Evolutionary conservation across 202 grass and related monocot species (phyloP).

Genomic region (Dendrocalamus latiflorus): DNA sequence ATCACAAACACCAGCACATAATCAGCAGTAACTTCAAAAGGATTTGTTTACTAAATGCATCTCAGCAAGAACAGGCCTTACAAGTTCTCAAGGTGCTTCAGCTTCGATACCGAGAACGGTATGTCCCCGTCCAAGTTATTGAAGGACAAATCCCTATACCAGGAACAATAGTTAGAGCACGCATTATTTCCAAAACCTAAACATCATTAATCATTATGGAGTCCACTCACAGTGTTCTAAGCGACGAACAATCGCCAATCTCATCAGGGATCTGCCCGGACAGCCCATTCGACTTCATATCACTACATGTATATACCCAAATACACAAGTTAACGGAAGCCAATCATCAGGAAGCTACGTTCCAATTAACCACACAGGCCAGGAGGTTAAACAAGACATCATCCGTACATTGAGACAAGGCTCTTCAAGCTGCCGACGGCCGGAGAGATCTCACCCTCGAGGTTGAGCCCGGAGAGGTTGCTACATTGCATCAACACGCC

Average conservation of each 20-base stretch:
- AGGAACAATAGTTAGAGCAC: neutral
- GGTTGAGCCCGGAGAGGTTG: constrained; percentile 83
- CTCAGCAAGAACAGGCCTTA: constrained; percentile 26
- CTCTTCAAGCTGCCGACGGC: too few relatives aligned
- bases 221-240: constrained; percentile 64
- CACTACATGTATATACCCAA: constrained; percentile 29
- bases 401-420: constrained; percentile 64
- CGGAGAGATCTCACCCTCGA: constrained; percentile 91
- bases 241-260: constrained; percentile 77
- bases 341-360: neutral
- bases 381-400: neutral
- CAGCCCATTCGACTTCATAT: constrained; percentile 74
- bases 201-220: neutral
- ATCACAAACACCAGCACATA: neutral
- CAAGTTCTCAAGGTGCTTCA: constrained; percentile 82
- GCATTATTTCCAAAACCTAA: neutral
- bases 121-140: constrained; percentile 92
- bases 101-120: constrained; percentile 87
- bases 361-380: neutral
- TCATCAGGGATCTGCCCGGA: constrained; percentile 93
- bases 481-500: constrained; percentile 35
- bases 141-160: constrained; percentile 76
- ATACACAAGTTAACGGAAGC: neutral
- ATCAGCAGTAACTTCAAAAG: neutral
- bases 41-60: neutral